Conservation (phyloP, 805 yeast species). For the Kodamaea jinghongensis region DNA sequence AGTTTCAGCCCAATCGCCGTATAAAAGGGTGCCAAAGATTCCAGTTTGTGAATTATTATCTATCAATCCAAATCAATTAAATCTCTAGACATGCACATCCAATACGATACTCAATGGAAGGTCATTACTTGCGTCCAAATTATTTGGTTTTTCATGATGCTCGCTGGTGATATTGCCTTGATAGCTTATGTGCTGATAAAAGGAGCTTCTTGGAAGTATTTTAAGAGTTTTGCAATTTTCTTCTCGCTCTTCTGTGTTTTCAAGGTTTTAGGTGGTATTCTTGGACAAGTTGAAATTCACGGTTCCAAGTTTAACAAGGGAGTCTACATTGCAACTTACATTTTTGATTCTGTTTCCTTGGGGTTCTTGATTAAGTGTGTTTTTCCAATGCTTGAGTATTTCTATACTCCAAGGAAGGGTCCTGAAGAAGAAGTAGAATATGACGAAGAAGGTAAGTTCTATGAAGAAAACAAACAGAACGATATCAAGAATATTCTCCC, state of each 20-base stretch:
- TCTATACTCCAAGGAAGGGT: not conserved
- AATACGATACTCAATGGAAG: slow-evolving; percentile 2
- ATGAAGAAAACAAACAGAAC: not conserved
- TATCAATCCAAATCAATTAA: too few species aligned
- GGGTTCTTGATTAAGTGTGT: slow-evolving; percentile 5
- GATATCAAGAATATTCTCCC: not conserved
- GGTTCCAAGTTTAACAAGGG: not conserved
- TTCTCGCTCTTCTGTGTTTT: slow-evolving; percentile 3
- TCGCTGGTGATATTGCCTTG: not conserved
- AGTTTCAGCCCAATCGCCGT: too few species aligned
- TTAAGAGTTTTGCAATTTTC: slow-evolving; percentile 2
- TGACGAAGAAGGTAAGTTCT: too few species aligned
- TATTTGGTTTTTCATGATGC: slow-evolving; percentile 1
- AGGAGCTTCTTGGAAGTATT: not conserved
- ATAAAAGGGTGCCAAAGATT: too few species aligned
- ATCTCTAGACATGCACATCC: too few species aligned
- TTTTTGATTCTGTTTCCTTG: slow-evolving; percentile 4
- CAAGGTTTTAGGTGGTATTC: slow-evolving; percentile 2
- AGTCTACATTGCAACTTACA: slow-evolving; percentile 5
- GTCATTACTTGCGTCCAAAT: slow-evolving; percentile 1
- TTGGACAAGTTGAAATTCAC: slow-evolving; percentile 2
- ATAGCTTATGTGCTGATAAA: not conserved
- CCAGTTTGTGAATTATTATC: too few species aligned
- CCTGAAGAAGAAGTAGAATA: not conserved
- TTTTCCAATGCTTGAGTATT: slow-evolving; percentile 5